Conservation (phyloP, 306 rosid genomes). For the Casuarina glauca region DNA sequence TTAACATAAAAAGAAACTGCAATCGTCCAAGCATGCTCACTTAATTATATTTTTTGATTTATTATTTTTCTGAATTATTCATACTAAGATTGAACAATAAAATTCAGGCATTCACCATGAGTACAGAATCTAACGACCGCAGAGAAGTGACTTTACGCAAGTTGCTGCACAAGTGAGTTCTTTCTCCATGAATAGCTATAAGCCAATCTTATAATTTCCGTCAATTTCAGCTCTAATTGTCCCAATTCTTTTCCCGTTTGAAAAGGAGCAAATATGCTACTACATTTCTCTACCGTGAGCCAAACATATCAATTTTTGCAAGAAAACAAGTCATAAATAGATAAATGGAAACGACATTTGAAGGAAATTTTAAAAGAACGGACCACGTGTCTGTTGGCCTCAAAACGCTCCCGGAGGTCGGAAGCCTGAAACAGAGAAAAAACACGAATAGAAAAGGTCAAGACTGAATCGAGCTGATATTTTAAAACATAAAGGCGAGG, state of each 20-base stretch:
- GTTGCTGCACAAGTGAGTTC: no score
- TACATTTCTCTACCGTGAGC: background rate
- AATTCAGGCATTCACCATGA: background rate
- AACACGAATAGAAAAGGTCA: background rate
- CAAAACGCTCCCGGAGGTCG: conserved; percentile 81
- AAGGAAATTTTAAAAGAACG: conserved; percentile 31
- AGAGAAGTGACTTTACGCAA: no score
- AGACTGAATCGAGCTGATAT: background rate
- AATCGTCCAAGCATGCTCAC: background rate
- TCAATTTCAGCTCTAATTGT: background rate
- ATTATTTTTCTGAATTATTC: background rate
- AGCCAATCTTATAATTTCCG: background rate
- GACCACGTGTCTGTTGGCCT: conserved; percentile 75
- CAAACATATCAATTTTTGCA: background rate
- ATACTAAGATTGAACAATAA: background rate
- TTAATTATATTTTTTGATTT: background rate
- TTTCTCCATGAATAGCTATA: background rate
- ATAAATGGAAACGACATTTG: background rate
- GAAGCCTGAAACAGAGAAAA: conserved; percentile 57
- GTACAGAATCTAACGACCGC: no score
- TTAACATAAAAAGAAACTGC: background rate
- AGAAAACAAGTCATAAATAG: background rate
- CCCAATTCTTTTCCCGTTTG: background rate
- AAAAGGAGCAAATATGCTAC: background rate
- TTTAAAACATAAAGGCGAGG: background rate